Percentiles rank a stretch among this genome's conserved stretches.
phyloP scores from a whole-genome alignment of 345 rosid species.

The Eucalyptus polyanthemos region DNA sequence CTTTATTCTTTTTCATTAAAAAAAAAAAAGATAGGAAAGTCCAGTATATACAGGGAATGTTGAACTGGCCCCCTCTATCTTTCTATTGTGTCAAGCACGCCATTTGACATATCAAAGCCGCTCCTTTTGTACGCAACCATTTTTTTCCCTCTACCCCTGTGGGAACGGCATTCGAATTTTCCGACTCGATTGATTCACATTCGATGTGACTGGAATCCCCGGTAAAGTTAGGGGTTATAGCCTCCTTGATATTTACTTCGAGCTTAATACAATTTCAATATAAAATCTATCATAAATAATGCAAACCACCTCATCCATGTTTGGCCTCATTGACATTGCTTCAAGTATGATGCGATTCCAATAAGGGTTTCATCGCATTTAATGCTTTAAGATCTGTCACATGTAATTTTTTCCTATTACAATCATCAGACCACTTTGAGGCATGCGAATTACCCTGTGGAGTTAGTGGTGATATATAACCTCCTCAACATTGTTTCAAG shows the following conservation, averaged over 20 bases:
- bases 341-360: neutral
- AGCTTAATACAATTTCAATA: too few relatives aligned
- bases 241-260: neutral
- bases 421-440: neutral
- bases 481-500: neutral
- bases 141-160: neutral
- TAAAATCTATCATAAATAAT: too few relatives aligned
- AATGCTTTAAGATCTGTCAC: neutral
- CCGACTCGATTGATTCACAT: neutral
- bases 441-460: rapidly evolving
- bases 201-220: neutral
- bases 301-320: too few relatives aligned
- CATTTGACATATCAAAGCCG: neutral
- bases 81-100: neutral
- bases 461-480: too few relatives aligned
- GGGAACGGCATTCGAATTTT: neutral
- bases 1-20: neutral
- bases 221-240: neutral
- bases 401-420: neutral
- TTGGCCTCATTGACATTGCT: neutral
- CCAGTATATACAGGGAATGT: neutral
- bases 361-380: neutral
- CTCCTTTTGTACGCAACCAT: neutral
- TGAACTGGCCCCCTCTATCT: neutral
- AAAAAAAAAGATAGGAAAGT: neutral